Evolutionary conservation across 257 asterid species (phyloP).

Genomic region (Rehmannia glutinosa): DNA sequence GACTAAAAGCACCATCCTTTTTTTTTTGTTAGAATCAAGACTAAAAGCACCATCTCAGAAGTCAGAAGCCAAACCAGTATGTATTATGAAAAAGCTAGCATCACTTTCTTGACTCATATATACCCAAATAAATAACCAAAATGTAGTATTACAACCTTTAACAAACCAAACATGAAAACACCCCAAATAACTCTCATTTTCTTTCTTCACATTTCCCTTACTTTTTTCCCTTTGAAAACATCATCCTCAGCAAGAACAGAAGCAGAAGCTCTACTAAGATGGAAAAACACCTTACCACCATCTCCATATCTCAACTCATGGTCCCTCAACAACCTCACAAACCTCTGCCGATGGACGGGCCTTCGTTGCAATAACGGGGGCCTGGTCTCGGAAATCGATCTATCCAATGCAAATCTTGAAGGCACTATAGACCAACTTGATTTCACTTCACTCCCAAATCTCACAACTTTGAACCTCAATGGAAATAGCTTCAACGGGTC

Average conservation of each 20-base stretch:
- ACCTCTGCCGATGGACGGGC: slow-evolving; percentile 66
- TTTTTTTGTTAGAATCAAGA: too few species aligned
- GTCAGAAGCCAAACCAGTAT: too few species aligned
- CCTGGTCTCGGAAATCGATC: slow-evolving; percentile 40
- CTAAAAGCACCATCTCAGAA: too few species aligned
- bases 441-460: slow-evolving; percentile 39
- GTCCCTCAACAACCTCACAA: slow-evolving; percentile 43
- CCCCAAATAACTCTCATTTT: slow-evolving; percentile 15
- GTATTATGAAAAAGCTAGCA: too few species aligned
- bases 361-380: slow-evolving; percentile 41
- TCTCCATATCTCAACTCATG: slow-evolving; percentile 46
- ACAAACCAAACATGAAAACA: slow-evolving; percentile 29
- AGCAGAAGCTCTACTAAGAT: slow-evolving; percentile 56
- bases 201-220: slow-evolving; percentile 22
- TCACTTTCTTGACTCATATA: too few species aligned
- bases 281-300: slow-evolving; percentile 46
- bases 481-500: slow-evolving; percentile 50
- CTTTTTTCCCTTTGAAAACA: slow-evolving; percentile 24
- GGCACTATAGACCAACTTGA: slow-evolving; percentile 45
- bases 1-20: too few species aligned
- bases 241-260: slow-evolving; percentile 45
- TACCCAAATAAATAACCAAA: neutral
- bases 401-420: slow-evolving; percentile 30
- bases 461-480: slow-evolving; percentile 36
- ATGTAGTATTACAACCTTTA: neutral